Conservation (phyloP, 805 yeast genomes). For the Nakazawaea ernobii region DNA sequence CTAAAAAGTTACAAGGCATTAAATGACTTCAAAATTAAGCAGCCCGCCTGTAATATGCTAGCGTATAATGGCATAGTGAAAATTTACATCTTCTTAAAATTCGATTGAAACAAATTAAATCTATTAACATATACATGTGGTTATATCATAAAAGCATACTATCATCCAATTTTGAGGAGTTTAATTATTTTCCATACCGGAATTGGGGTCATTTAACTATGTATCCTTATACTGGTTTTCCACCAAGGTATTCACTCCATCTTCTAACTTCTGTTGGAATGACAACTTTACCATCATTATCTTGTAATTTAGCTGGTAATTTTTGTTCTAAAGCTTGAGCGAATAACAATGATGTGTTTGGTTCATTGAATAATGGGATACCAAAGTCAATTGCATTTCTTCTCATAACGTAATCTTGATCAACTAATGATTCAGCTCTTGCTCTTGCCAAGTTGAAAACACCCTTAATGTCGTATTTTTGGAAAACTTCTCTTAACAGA, state of each 20-base stretch:
- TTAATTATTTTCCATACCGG: too few relatives aligned
- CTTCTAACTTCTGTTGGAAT: slow-evolving; percentile 85
- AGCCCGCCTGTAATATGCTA: too few relatives aligned
- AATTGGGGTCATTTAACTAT: too few relatives aligned
- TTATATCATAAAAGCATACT: too few relatives aligned
- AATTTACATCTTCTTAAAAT: too few relatives aligned
- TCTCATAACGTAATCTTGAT: slow-evolving; percentile 96
- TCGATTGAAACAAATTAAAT: too few relatives aligned
- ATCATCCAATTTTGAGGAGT: too few relatives aligned
- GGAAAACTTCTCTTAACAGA: slow-evolving; percentile 89
- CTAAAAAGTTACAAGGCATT: too few relatives aligned
- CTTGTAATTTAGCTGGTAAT: slow-evolving; percentile 49
- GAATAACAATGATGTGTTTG: slow-evolving; percentile 84
- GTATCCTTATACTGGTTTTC: slow-evolving; percentile 64
- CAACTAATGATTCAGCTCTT: slow-evolving; percentile 79
- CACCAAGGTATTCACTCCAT: slow-evolving; percentile 97
- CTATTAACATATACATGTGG: too few relatives aligned
- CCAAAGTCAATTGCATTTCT: slow-evolving; percentile 98
- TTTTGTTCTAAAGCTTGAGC: slow-evolving; percentile 76
- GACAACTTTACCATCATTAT: slow-evolving; percentile 31
- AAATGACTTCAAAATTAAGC: too few relatives aligned
- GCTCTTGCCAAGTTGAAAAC: slow-evolving; percentile 90
- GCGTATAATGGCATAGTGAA: too few relatives aligned
- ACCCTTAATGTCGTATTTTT: slow-evolving; percentile 72
- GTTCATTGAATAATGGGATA: slow-evolving; percentile 94